Conservation (phyloP, 306 rosid genomes). For the Prinsepia uniflora region DNA sequence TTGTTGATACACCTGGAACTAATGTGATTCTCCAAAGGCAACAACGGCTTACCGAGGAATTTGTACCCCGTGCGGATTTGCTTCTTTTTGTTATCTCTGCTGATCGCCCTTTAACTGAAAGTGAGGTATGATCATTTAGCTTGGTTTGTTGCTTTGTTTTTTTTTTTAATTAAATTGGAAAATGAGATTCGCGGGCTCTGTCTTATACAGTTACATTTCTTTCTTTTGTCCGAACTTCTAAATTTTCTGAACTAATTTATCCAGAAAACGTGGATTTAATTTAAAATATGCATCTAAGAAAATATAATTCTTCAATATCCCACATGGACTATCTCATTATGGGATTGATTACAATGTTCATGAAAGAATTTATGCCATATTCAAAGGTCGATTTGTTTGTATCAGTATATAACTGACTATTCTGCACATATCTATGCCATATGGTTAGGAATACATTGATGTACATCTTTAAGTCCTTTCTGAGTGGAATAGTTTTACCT, state of each 20-base stretch:
- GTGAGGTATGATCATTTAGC: constrained; percentile 59
- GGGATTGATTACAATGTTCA: not conserved
- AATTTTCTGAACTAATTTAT: not conserved
- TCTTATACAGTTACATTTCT: not conserved
- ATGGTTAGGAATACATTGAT: not conserved
- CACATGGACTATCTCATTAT: too few species aligned
- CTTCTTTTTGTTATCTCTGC: constrained; percentile 95
- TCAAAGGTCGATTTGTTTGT: not conserved
- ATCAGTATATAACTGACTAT: not conserved
- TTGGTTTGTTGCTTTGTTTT: not conserved
- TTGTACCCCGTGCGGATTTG: constrained; percentile 96
- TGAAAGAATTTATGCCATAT: not conserved
- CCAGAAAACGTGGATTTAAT: not conserved
- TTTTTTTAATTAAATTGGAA: not conserved
- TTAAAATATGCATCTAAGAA: not conserved
- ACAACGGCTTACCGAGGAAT: constrained; percentile 94
- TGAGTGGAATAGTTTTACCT: constrained; percentile 1
- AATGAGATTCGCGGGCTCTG: not conserved
- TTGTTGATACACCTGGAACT: constrained; percentile 98
- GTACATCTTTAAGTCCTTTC: not conserved
- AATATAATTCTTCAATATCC: not conserved
- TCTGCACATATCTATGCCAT: not conserved
- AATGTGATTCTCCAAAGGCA: constrained; percentile 98
- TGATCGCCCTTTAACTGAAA: constrained; percentile 93
- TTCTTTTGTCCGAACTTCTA: constrained; percentile 1